Conservation (phyloP, 73 alveolate genomes). For the Loxodes magnus region DNA sequence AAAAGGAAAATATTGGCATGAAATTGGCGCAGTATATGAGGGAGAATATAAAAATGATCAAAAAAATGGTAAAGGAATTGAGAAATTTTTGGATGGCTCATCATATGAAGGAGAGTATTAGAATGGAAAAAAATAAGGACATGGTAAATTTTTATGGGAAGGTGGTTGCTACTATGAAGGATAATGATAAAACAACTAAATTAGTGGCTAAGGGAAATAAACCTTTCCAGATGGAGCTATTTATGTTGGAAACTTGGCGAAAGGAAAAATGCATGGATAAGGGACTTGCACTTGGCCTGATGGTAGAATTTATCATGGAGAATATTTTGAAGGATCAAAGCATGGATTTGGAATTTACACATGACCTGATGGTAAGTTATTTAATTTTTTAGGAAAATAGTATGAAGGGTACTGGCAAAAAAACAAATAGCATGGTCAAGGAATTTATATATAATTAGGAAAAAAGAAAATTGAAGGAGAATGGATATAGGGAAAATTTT, state of each 20-base stretch:
- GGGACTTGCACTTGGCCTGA: slow-evolving; percentile 52
- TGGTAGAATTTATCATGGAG: slow-evolving; percentile 31
- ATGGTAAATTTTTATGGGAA: slow-evolving; percentile 37
- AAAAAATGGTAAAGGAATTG: slow-evolving; percentile 70
- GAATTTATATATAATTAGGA: too few relatives aligned
- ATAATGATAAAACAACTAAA: slow-evolving; percentile 43
- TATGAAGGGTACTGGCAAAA: too few relatives aligned
- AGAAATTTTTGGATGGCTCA: slow-evolving; percentile 62
- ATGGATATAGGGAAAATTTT: too few relatives aligned
- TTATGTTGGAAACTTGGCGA: slow-evolving; percentile 39
- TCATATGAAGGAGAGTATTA: slow-evolving; percentile 61
- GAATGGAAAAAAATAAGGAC: slow-evolving; percentile 50
- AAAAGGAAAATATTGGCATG: too few relatives aligned
- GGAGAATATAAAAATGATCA: slow-evolving; percentile 53
- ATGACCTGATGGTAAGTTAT: slow-evolving; percentile 53
- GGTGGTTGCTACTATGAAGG: slow-evolving; percentile 73
- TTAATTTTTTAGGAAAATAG: too few relatives aligned
- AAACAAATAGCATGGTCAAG: too few relatives aligned
- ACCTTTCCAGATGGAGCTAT: too few relatives aligned
- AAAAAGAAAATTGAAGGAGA: too few relatives aligned
- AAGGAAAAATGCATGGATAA: slow-evolving; percentile 39
- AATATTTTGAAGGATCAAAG: slow-evolving; percentile 19
- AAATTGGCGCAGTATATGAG: slow-evolving; percentile 58
- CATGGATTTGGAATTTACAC: slow-evolving; percentile 36
- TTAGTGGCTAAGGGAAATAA: slow-evolving; percentile 57